Percentiles rank a stretch among this genome's conserved stretches.
Conservation (phyloP, 179 eudicot species). For the Monotropa hypopitys region DNA sequence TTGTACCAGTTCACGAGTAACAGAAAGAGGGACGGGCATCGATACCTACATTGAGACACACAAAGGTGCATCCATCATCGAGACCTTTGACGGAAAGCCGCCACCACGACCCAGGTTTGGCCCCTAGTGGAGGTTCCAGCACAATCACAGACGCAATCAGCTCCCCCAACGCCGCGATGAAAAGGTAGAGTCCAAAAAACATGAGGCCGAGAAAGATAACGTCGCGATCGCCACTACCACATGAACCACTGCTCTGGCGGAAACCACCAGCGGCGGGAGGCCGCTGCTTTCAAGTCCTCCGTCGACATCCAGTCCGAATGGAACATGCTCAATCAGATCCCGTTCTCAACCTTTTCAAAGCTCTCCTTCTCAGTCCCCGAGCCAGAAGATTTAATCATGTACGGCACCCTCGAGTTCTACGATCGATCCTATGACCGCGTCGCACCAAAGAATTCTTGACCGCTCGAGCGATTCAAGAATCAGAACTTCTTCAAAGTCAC, state of each 20-base stretch:
- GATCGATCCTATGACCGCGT: constrained; percentile 58
- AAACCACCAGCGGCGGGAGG: constrained; percentile 40
- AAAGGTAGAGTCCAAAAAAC: constrained; percentile 69
- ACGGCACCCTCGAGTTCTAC: constrained; percentile 61
- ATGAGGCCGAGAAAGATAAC: constrained; percentile 83
- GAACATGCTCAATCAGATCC: constrained; percentile 96
- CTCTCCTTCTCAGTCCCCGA: constrained; percentile 64
- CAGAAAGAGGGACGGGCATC: too few species aligned
- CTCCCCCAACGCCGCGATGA: constrained; percentile 53
- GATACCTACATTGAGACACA: too few species aligned
- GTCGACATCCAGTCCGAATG: constrained; percentile 97
- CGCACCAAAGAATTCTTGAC: constrained; percentile 63
- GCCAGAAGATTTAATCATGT: constrained; percentile 65
- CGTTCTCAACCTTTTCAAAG: constrained; percentile 76
- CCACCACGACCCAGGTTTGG: constrained; percentile 65
- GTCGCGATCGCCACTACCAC: constrained; percentile 63
- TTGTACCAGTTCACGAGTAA: too few species aligned
- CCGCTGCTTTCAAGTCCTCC: constrained; percentile 61
- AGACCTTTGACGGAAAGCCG: constrained; percentile 69
- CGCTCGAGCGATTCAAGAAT: constrained; percentile 72
- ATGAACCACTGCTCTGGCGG: constrained; percentile 38
- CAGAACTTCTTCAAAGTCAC: constrained; percentile 84
- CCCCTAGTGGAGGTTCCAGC: constrained; percentile 69
- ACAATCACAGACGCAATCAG: constrained; percentile 16
- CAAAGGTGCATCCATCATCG: too few species aligned